Evolutionary conservation across 129 eudicot genomes (phyloP).

Genomic region (Helianthus annuus): DNA sequence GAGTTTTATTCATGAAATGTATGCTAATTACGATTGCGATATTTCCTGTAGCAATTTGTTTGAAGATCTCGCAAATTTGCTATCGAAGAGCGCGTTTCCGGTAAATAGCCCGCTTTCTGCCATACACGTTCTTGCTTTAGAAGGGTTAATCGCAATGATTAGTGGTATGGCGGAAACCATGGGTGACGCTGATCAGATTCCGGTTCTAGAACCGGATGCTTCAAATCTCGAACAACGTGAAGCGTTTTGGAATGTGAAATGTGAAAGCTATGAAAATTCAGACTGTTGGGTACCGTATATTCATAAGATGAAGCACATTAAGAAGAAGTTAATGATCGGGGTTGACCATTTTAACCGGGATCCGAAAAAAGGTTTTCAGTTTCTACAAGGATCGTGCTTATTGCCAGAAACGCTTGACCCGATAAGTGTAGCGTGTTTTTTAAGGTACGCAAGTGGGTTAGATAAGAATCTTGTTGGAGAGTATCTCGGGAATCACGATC

Average conservation of each 20-base stretch:
- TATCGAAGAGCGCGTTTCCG: slow-evolving; percentile 83
- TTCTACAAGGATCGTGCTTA: slow-evolving; percentile 61
- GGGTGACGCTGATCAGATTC: slow-evolving; percentile 50
- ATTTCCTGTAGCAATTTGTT: slow-evolving; percentile 71
- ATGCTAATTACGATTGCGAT: slow-evolving; percentile 85
- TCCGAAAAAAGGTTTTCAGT: slow-evolving; percentile 78
- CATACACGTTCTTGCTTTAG: slow-evolving; percentile 69
- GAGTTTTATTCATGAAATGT: slow-evolving; percentile 60
- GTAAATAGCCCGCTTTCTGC: slow-evolving; percentile 75
- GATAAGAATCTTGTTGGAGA: slow-evolving; percentile 82
- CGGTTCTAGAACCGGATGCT: slow-evolving; percentile 38
- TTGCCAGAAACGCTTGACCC: slow-evolving; percentile 64
- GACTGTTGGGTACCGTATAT: slow-evolving; percentile 70
- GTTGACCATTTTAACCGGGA: slow-evolving; percentile 82
- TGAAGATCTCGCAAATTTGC: slow-evolving; percentile 74
- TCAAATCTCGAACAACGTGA: slow-evolving; percentile 45
- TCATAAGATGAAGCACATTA: slow-evolving; percentile 57
- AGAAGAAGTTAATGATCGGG: slow-evolving; percentile 68
- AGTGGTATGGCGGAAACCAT: slow-evolving; percentile 78
- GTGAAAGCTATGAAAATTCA: slow-evolving; percentile 56
- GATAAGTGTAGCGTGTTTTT: slow-evolving; percentile 67
- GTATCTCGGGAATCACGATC: slow-evolving; percentile 76
- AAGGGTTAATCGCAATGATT: slow-evolving; percentile 70
- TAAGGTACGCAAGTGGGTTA: slow-evolving; percentile 63
- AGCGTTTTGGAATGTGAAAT: slow-evolving; percentile 60